Base-by-base conservation (phyloP, 116 monocot species). In the Posidonia oceanica region DNA sequence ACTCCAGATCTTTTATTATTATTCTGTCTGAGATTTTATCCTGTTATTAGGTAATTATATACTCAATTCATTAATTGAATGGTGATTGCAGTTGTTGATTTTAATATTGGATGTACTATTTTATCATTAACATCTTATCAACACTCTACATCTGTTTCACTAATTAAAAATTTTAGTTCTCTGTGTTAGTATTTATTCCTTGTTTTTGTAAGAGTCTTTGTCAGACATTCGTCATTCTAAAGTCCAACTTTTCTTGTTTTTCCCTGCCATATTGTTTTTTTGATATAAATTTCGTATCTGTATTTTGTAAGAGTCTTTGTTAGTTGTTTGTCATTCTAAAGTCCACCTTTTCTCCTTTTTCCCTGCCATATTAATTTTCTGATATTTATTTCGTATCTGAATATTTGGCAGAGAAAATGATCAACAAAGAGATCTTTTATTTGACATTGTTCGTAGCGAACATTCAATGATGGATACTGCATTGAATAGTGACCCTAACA, bases 341-440 rank as follows among this genome's bases (percentile, higher is more conserved):
- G 14, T 39, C 5, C 40, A 65, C 3, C 14, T 5, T 40, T 40
- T n/a, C 39, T 64, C 17, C n/a, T 39, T 14, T 40, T 65, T 3
- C 40, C 3, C 14, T n/a, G 39, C 38, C n/a, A n/a, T 41, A 39
- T 0, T 36, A 61, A 29, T 61, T 61, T 61, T 11, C 61, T 61
- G 36, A 23, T 23, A 8, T 60, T 41, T 63, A 4, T 65, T 65
- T 41, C 18, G 37, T 63, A 41, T 65, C 17, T n/a, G n/a, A 16
- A 7, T 5, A 59, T 71, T 23, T 39, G 40, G 22, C 80, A 96
- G 96, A 60, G 92, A 92, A 57, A 92, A 97, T 60, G 55, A 72
- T 20, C 74, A 82, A n/a, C 97, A 92, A 67, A 87, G 75, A 64
- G 83, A 92, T 73, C 36, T 83, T 23, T 61, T 97, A 65, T 85